A percentile compares a stretch with the other conserved stretches of the same genome.
phyloP scores from a whole-genome alignment of 768 basidiomycete species.

The Rhodotorula graminis region DNA sequence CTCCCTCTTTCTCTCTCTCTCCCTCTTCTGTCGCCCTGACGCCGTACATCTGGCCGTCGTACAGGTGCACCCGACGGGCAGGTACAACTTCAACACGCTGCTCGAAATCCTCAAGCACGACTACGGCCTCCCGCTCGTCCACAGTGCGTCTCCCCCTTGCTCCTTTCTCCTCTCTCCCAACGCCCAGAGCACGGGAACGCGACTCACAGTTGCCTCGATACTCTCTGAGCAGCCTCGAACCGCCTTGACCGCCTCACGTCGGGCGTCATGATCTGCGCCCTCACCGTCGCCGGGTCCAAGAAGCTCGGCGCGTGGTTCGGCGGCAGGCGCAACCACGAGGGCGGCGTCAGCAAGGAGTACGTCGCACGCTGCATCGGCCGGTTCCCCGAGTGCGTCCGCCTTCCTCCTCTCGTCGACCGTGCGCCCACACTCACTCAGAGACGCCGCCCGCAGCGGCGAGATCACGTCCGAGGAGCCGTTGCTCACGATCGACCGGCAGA shows the following conservation, averaged over 20 bases:
- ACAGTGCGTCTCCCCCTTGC: slow-evolving; percentile 53
- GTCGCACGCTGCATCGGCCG: slow-evolving; percentile 77
- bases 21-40: too few relatives aligned
- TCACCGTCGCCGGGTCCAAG: slow-evolving; percentile 64
- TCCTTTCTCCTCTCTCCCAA: slow-evolving; percentile 20
- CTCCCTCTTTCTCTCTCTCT: slow-evolving; percentile 13
- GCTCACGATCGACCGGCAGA: slow-evolving; percentile 87
- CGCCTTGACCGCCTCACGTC: slow-evolving; percentile 89
- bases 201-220: neutral
- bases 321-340: slow-evolving; percentile 48
- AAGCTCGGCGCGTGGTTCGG: slow-evolving; percentile 74
- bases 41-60: slow-evolving; percentile 78
- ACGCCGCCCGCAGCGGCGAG: slow-evolving; percentile 58
- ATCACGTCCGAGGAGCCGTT: slow-evolving; percentile 79
- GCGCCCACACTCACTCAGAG: neutral
- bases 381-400: slow-evolving; percentile 71
- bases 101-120: too few relatives aligned
- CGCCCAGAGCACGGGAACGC: too few relatives aligned
- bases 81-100: too few relatives aligned
- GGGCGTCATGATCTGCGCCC: slow-evolving; percentile 87
- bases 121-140: too few relatives aligned
- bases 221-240: slow-evolving; percentile 68
- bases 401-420: neutral
- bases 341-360: slow-evolving; percentile 76
- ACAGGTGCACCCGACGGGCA: slow-evolving; percentile 58